Conservation (phyloP, 1,139 yeast species). For the Lodderomyces theae region DNA sequence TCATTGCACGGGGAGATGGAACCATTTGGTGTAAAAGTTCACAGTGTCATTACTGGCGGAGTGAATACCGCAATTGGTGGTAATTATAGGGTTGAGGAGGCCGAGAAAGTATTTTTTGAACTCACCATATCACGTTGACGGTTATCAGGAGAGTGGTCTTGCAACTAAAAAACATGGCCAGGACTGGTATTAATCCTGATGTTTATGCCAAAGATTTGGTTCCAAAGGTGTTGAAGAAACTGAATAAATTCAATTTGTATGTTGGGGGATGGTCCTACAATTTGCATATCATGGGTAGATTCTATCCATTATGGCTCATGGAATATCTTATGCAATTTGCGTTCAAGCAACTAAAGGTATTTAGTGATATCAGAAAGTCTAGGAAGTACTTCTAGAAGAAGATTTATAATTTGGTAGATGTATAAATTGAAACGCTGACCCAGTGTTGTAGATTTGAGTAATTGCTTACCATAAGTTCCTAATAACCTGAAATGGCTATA, state of each 20-base stretch:
- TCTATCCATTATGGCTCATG: constrained; percentile 29
- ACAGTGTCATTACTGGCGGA: constrained; percentile 40
- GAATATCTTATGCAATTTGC: constrained; percentile 23
- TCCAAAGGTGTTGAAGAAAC: constrained; percentile 19
- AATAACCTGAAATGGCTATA: no score
- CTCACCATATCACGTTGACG: constrained; percentile 29
- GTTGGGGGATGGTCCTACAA: constrained; percentile 23
- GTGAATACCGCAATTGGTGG: constrained; percentile 34
- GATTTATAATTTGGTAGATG: no score
- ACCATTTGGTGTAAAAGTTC: constrained; percentile 38
- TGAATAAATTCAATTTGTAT: constrained; percentile 30
- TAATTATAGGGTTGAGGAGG: constrained; percentile 13
- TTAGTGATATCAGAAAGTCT: constrained; percentile 6
- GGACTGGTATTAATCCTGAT: constrained; percentile 23
- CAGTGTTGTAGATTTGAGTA: no score
- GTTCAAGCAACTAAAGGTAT: constrained; percentile 31
- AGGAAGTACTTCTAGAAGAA: no score
- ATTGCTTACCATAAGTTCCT: no score
- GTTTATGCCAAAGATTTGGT: constrained; percentile 32
- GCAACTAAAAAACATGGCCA: constrained; percentile 26
- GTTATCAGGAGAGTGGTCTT: constrained; percentile 24
- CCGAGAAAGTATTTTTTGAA: constrained; percentile 9
- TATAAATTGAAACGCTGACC: no score
- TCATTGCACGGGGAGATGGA: constrained; percentile 59
- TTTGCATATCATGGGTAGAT: constrained; percentile 23